Conservation (phyloP, 306 rosid species). For the Quercus mongolica region DNA sequence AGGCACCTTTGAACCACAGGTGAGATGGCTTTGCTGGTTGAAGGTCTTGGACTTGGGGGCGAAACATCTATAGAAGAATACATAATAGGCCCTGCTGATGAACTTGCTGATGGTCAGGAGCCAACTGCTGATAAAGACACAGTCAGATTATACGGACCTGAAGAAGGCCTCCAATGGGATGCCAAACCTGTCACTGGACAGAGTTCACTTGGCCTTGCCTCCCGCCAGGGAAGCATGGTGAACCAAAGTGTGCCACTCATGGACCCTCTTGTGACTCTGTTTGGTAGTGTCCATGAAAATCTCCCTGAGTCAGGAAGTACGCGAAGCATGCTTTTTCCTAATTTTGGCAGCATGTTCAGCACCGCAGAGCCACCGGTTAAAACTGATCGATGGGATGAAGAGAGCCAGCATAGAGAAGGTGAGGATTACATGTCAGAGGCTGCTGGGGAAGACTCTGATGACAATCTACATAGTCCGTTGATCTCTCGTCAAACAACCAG, state of each 20-base stretch:
- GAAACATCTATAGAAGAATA: conserved; percentile 72
- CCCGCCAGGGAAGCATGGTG: conserved; percentile 88
- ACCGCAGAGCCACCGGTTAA: conserved; percentile 56
- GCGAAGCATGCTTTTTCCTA: conserved; percentile 62
- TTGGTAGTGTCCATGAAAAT: conserved; percentile 77
- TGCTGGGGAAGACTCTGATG: conserved; percentile 71
- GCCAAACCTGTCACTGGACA: conserved; percentile 80
- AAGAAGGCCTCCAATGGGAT: conserved; percentile 82
- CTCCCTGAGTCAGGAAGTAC: conserved; percentile 62
- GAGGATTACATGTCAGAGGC: conserved; percentile 64
- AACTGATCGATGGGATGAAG: conserved; percentile 78
- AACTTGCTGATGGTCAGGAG: conserved; percentile 43
- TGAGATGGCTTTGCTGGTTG: conserved; percentile 80
- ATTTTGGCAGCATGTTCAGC: conserved; percentile 87
- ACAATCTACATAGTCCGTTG: conserved; percentile 79
- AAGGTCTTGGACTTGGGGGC: conserved; percentile 84
- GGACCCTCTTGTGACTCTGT: conserved; percentile 80
- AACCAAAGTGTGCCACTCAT: conserved; percentile 59
- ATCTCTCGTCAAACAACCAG: conserved; percentile 86
- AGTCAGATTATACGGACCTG: conserved; percentile 73
- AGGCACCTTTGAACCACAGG: conserved; percentile 33
- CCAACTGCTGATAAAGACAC: conserved; percentile 53
- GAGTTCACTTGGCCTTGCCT: conserved; percentile 66
- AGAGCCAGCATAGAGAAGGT: conserved; percentile 67
- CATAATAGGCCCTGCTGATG: conserved; percentile 72